Conservation (phyloP, 2,329 filamentous ascomycete species). For the Ascochyta clinopodiicola region DNA sequence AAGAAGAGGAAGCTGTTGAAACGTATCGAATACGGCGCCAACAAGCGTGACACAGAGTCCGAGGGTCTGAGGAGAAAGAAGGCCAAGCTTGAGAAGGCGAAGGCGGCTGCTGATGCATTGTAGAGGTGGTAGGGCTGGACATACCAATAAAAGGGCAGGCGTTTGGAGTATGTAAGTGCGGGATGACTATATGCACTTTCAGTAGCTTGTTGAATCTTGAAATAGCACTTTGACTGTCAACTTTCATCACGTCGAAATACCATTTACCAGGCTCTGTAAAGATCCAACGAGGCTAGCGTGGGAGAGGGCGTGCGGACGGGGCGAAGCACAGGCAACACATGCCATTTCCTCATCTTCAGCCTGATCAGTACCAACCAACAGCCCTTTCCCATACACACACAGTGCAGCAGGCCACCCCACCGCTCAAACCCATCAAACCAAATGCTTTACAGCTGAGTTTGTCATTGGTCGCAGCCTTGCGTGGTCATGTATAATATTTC, state of each 20-base stretch:
- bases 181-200: background rate
- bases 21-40: slow-evolving; percentile 96
- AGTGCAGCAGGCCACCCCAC: too few species aligned
- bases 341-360: too few species aligned
- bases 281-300: background rate
- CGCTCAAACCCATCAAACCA: too few species aligned
- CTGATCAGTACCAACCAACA: background rate
- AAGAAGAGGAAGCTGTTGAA: slow-evolving; percentile 98
- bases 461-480: too few species aligned
- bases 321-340: too few species aligned
- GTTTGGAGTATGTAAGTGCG: slow-evolving; percentile 5
- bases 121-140: background rate
- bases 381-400: too few species aligned
- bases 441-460: too few species aligned
- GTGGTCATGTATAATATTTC: too few species aligned
- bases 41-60: slow-evolving; percentile 88
- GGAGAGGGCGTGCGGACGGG: too few species aligned
- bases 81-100: slow-evolving; percentile 78
- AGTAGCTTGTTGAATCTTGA: background rate
- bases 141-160: slow-evolving; percentile 12
- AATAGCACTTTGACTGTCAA: background rate
- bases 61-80: slow-evolving; percentile 87
- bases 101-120: slow-evolving; percentile 40
- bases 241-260: background rate
- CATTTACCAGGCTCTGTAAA: background rate